phyloP scores from a whole-genome alignment of 1,284 basidiomycete species.

The Quambalaria eucalypti region DNA sequence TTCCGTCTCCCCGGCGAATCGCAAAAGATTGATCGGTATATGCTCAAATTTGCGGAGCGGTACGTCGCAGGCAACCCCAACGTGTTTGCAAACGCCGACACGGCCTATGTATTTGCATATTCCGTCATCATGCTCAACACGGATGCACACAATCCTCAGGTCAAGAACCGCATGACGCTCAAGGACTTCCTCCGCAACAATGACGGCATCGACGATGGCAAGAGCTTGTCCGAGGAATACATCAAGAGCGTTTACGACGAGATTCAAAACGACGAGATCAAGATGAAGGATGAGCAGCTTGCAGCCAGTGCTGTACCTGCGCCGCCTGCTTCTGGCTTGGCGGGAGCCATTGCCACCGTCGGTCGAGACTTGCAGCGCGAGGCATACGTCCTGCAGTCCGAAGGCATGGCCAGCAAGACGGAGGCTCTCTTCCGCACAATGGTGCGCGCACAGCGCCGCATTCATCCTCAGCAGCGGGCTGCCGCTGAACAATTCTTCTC shows the following conservation, averaged over 20 bases:
- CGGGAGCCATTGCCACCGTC: conserved; percentile 40
- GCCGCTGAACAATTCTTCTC: conserved; percentile 45
- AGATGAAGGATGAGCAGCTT: conserved; percentile 44
- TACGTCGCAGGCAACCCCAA: conserved; percentile 42
- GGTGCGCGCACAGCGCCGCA: conserved; percentile 41
- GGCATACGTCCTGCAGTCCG: conserved; percentile 43
- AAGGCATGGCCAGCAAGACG: conserved; percentile 46
- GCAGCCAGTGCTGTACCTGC: conserved; percentile 9
- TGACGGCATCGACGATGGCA: conserved; percentile 43
- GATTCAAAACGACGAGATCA: conserved; percentile 46
- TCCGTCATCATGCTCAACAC: conserved; percentile 48
- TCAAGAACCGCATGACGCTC: conserved; percentile 45
- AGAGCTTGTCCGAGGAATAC: conserved; percentile 41
- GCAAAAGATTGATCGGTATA: conserved; percentile 47
- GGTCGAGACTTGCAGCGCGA: conserved; percentile 44
- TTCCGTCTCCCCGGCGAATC: conserved; percentile 45
- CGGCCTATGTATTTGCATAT: conserved; percentile 46
- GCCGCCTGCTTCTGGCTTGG: conserved; percentile 23
- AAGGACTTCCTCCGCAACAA: conserved; percentile 47
- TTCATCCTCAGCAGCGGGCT: conserved; percentile 34
- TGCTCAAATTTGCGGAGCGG: conserved; percentile 47
- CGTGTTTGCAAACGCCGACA: conserved; percentile 46
- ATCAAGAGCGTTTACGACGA: conserved; percentile 39
- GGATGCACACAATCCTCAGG: conserved; percentile 45
- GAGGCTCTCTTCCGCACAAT: conserved; percentile 47